Evolutionary conservation across 1,284 basidiomycete species (phyloP).

Genomic region (Cutaneotrichosporon mucoides): DNA sequence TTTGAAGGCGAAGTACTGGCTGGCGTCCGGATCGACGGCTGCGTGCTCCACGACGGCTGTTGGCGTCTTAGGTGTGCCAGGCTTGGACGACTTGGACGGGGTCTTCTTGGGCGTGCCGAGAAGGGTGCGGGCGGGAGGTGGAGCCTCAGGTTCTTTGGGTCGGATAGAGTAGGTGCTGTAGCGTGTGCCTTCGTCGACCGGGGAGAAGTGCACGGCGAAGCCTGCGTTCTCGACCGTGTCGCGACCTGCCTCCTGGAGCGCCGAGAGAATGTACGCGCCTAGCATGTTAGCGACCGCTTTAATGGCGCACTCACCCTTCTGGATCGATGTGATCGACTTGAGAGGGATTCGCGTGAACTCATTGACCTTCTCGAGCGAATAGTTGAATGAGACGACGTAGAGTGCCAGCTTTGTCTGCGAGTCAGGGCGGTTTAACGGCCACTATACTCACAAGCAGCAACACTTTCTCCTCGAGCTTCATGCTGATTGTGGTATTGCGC

Average conservation of each 20-base stretch:
- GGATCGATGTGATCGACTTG: constrained; percentile 69
- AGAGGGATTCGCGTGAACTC: constrained; percentile 84
- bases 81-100: background rate
- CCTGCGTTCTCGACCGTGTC: constrained; percentile 82
- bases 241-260: constrained; percentile 80
- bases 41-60: constrained; percentile 16
- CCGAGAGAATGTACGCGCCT: constrained; percentile 71
- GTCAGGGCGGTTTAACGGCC: no score
- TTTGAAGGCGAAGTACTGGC: constrained; percentile 52
- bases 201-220: constrained; percentile 70
- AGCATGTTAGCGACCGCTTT: no score
- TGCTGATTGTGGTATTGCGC: constrained; percentile 63
- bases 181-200: constrained; percentile 62
- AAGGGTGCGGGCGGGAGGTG: background rate
- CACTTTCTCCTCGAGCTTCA: constrained; percentile 89
- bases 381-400: constrained; percentile 77
- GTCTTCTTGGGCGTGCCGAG: no score
- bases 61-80: background rate
- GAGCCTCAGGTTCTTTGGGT: constrained; percentile 50
- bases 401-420: constrained; percentile 57
- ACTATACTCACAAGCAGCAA: constrained; percentile 56
- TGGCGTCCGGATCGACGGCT: constrained; percentile 19
- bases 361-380: constrained; percentile 83
- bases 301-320: constrained; percentile 59
- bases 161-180: constrained; percentile 77